Conservation (phyloP, 371 early-diverging fungal species). For the Coemansia sp. region DNA sequence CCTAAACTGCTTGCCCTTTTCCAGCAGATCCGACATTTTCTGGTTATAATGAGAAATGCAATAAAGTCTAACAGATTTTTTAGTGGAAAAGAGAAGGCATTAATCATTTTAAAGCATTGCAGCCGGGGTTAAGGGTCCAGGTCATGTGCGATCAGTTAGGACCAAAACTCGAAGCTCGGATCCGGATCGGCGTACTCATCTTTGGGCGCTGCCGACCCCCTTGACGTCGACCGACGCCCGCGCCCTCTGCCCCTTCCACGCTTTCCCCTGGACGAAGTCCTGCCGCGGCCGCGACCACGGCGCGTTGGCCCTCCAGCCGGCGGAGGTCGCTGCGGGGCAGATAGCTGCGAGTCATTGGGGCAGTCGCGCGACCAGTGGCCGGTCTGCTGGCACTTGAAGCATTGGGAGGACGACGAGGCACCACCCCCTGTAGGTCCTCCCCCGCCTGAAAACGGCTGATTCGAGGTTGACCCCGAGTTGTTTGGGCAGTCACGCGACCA, state of each 20-base stretch:
- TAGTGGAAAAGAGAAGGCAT: not conserved
- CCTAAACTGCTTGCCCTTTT: constrained; percentile 49
- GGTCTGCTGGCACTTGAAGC: not conserved
- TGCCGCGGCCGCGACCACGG: constrained; percentile 13
- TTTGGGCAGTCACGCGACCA: constrained; percentile 31
- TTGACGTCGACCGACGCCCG: not conserved
- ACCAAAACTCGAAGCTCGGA: constrained; percentile 15
- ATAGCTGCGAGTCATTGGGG: constrained; percentile 3
- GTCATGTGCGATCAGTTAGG: not conserved
- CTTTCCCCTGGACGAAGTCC: not conserved
- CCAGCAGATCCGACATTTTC: constrained; percentile 44
- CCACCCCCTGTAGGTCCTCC: no score
- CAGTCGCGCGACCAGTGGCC: constrained; percentile 33
- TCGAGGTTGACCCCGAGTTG: not conserved
- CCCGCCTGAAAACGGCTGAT: no score
- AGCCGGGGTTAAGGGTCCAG: constrained; percentile 1
- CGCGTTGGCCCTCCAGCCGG: constrained; percentile 10
- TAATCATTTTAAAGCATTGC: not conserved
- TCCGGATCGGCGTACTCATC: constrained; percentile 5
- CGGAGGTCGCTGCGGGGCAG: not conserved
- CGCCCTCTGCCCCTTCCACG: constrained; percentile 11
- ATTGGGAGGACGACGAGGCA: no score
- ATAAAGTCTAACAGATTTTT: no score
- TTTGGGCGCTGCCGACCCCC: not conserved
- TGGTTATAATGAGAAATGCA: not conserved